Base-by-base conservation (phyloP, 345 rosid genomes). In the Euphorbia tirucalli region DNA sequence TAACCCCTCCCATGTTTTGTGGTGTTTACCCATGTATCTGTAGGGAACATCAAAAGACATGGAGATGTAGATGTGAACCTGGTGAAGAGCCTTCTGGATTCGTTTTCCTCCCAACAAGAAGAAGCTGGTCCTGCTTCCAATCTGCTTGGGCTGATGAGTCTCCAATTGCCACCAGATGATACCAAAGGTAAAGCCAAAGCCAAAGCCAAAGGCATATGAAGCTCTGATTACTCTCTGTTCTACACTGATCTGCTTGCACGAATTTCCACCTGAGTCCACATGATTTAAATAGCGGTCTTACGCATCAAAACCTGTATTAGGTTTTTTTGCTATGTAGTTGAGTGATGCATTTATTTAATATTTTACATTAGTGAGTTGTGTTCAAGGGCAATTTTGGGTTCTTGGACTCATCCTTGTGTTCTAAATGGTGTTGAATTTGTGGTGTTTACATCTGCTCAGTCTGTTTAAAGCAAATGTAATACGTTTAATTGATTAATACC, bases 101-200 rank as follows among this genome's bases (percentile, higher is more conserved):
- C 97, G 7, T 89, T 85, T 80, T 78, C 93, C 50, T 89, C 95
- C 54, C 97, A 92, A 60, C 86, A 87, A 77, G 98, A 96, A 43
- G 92, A 90, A 32, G 97, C 98, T n/a, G 95, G 98, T 49, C 97
- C 98, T 22, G 75, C 95, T 56, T 94, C 97, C 21, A 94, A 94
- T 80, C 74, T 92, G 73, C 93, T 94, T 13, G 93, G 97, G 22
- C 85, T 92, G 66, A 90, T 92, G 96, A 96, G 98, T 6, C 65
- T 90, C 25, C 85, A 83, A 30, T 89, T 94, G 73, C 97, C 97
- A 0, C 82, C 78, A 24, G 95, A 91, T 61, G 74, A 73, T 56
- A 78, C 68, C 52, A 85, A 85, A 75, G 73, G 84, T 28, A 80
- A 79, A 71, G 80, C 79, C 67, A 69, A 65, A 43, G 44, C 10